A percentile compares a stretch with the other conserved stretches of the same genome.
Conservation (phyloP, 2,329 filamentous ascomycete species). For the Diatrype stigma region DNA sequence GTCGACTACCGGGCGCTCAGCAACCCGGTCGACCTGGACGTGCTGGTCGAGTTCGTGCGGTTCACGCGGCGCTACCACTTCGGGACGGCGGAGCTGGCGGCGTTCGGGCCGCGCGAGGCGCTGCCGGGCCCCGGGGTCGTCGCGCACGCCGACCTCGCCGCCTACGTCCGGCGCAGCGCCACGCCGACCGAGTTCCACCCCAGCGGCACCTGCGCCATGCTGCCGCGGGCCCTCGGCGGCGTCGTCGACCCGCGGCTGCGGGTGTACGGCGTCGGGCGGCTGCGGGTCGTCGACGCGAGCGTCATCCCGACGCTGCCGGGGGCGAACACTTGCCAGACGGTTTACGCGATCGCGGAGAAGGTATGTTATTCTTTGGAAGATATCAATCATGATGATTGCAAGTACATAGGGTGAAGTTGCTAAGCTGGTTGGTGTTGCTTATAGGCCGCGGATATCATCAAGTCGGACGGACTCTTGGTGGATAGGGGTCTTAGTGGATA, state of each 20-base stretch:
- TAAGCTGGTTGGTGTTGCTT: too few species aligned
- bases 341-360: slow-evolving; percentile 51
- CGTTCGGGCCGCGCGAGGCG: slow-evolving; percentile 29
- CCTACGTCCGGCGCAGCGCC: slow-evolving; percentile 15
- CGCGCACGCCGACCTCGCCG: slow-evolving; percentile 29
- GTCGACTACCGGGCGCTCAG: slow-evolving; percentile 35
- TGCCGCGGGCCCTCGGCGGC: slow-evolving; percentile 39
- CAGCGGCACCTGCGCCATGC: slow-evolving; percentile 41
- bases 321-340: slow-evolving; percentile 44
- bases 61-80: slow-evolving; percentile 33
- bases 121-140: slow-evolving; percentile 26
- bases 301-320: slow-evolving; percentile 42
- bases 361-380: too few species aligned
- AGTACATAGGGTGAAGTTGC: too few species aligned
- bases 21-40: slow-evolving; percentile 34
- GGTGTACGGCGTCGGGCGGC: slow-evolving; percentile 41
- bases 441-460: too few species aligned
- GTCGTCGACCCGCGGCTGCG: slow-evolving; percentile 39
- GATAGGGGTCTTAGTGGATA: too few species aligned
- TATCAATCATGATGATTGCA: too few species aligned
- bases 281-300: slow-evolving; percentile 44
- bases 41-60: slow-evolving; percentile 33
- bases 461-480: too few species aligned
- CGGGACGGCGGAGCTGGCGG: slow-evolving; percentile 31
- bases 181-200: slow-evolving; percentile 34